Percentiles rank a stretch among this genome's conserved stretches.
phyloP scores from a whole-genome alignment of 345 rosid genomes.

The Streptanthus diversifolius region DNA sequence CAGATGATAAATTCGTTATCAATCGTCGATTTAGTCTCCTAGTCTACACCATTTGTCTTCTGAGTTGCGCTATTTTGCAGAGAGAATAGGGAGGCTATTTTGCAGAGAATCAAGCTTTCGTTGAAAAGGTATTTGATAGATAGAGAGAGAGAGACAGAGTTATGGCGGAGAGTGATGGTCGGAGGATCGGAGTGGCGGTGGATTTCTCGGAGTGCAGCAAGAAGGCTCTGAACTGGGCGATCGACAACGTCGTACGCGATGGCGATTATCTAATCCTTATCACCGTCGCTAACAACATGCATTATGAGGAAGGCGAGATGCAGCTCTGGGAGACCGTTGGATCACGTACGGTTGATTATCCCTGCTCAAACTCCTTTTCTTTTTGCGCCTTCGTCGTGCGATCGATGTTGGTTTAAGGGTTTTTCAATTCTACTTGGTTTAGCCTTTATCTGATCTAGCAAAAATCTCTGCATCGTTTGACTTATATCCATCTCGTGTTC shows the following conservation, averaged over 20 bases:
- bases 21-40: not conserved
- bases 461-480: slow-evolving; percentile 3
- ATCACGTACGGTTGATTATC: slow-evolving; percentile 47
- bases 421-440: not conserved
- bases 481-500: not conserved
- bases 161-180: slow-evolving; percentile 47
- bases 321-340: slow-evolving; percentile 92
- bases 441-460: not conserved
- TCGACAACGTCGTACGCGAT: slow-evolving; percentile 65
- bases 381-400: not conserved
- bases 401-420: not conserved
- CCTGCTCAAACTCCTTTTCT: not conserved
- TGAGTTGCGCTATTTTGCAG: not conserved
- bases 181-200: slow-evolving; percentile 77
- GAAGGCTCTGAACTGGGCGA: slow-evolving; percentile 84
- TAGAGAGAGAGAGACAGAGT: not conserved
- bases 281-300: slow-evolving; percentile 45
- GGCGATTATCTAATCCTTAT: slow-evolving; percentile 85
- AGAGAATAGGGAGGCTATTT: no score
- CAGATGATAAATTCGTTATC: not conserved
- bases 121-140: not conserved
- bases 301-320: slow-evolving; percentile 77
- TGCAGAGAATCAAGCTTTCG: not conserved
- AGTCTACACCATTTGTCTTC: slow-evolving; percentile 6
- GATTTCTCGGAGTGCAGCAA: slow-evolving; percentile 85